Evolutionary conservation across 108 stramenopile genomes (phyloP).

Genomic region (Asterionellopsis glacialis): DNA sequence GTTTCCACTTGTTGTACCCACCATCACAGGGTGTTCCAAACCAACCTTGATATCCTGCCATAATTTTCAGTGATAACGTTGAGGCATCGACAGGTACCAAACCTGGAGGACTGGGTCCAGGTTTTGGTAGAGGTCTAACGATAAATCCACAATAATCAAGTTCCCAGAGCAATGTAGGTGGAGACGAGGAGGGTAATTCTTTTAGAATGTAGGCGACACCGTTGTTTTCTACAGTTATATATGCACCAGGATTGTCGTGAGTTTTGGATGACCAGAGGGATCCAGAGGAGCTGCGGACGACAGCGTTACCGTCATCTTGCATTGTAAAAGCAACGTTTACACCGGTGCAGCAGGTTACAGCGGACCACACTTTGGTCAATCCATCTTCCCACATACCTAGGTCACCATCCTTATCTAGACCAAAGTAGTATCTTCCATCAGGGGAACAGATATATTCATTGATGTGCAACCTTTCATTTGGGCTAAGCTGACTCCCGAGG

Average conservation of each 20-base stretch:
- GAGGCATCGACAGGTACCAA: background rate
- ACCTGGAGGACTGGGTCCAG: background rate
- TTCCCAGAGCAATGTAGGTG: background rate
- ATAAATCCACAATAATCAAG: background rate
- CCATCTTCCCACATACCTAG: background rate
- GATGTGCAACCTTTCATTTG: no score
- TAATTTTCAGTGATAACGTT: background rate
- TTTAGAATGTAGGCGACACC: conserved; percentile 1
- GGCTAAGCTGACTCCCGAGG: no score
- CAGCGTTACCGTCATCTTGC: conserved; percentile 7
- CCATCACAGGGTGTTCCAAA: conserved; percentile 31
- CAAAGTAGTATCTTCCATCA: background rate
- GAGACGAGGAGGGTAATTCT: background rate
- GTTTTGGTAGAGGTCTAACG: background rate
- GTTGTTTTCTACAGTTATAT: background rate
- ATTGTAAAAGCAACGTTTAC: background rate
- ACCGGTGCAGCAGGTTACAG: background rate
- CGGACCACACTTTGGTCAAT: background rate
- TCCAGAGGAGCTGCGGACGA: background rate
- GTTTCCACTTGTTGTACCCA: conserved; percentile 30
- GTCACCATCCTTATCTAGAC: conserved; percentile 1
- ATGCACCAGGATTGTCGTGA: background rate
- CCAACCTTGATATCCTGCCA: conserved; percentile 47
- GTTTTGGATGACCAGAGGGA: background rate
- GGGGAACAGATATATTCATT: background rate